Evolutionary conservation across 805 yeast genomes (phyloP), one percentile per base, ranked within the genome.

Genomic region (Saccharomycopsis malanga): DNA sequence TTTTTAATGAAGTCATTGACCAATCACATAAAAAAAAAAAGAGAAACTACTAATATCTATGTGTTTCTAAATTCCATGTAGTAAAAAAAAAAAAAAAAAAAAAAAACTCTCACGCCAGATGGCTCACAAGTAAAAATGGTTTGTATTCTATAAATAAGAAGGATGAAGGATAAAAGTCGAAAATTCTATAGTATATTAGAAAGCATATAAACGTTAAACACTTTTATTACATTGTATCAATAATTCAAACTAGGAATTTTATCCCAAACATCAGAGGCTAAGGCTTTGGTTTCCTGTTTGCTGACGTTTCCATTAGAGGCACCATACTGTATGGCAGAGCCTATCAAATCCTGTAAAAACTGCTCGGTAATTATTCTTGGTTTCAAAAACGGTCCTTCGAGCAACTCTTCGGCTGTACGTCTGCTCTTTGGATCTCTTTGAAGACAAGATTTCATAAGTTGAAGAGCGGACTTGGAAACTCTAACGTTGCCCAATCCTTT

Each of bases 281-380:
- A 59, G 21, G 67, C 65, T 41, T 70, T 71, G 27, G 77, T 64
- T 50, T 71, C 76, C 21, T 68, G 67, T 23, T 64, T 66, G 32
- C 69, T 61, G 2, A 65, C 58, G 55, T 65, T 69, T 53, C 66
- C 64, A 56, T 66, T 49, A 63, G 67, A 60, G 57, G 67, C 72
- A 15, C 96, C 96, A 63, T 77, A 86, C 50, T 75, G 73, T 21
- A 87, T 83, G 2, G 95, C 88, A 65, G 80, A 82, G 48, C 76
- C 80, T 24, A 87, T 82, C 56, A 88, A 66, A 55, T 83, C 89
- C 46, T 76, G 69, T 24, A 87, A 69, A 54, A 86, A 79, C 20
- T 71, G 69, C 55, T 76, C 76, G 34, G 85, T 79, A 2, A 88
- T 84, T 24, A 80, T 71, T 51, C 83, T 76, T 1, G 98, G 96